Evolutionary conservation across 2,329 filamentous ascomycete species (phyloP), one percentile per base, ranked within the genome.

Genomic region (Arthrobotrys megalospora): DNA sequence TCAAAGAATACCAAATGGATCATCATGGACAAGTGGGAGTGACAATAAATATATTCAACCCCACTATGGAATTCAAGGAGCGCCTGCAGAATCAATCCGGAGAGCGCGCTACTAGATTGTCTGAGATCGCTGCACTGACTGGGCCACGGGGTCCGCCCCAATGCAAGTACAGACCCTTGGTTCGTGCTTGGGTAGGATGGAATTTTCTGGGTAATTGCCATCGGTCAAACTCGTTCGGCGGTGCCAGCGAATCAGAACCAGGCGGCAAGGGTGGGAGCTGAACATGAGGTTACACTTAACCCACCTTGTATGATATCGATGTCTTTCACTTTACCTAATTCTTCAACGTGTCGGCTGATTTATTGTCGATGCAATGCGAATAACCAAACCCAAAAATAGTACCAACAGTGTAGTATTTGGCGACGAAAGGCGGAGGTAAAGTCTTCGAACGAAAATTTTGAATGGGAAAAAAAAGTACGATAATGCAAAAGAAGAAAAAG

Each of bases 281-380:
- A 47, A 71, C 32, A 65, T 68, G 45, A 68, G 75, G 75, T 78
- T 78, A 67, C 75, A 78, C 60, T 72, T 58, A 34, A 72, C 75
- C 41, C 68, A 78, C 75, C 75, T 78, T 77, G 63, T 41, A 41
- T 34, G 65, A 16, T 62, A 48, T 66, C 21, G 34, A 41, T 66
- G 47, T 50, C 53, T 62, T 60, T 77, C 34, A 5, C 24, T 68
- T 69, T 70, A 70, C 55, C 72, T 65, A 65, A 70, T 70, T 58
- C 34, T 69, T 70, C 72, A 65, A 77, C 50, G 64, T 64, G 73
- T 71, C 73, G 53, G 50, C 62, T 66, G 43, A 55, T 71, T 45
- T 21, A 32, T 48, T 53, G 43, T 58, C 48, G 34, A 67, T 64
- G 75, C 48, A 63, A 47, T 78, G 43, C 47, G 32, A 48, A 58